Evolutionary conservation across 768 basidiomycete genomes (phyloP).

Genomic region (Lenzites betulinus): DNA sequence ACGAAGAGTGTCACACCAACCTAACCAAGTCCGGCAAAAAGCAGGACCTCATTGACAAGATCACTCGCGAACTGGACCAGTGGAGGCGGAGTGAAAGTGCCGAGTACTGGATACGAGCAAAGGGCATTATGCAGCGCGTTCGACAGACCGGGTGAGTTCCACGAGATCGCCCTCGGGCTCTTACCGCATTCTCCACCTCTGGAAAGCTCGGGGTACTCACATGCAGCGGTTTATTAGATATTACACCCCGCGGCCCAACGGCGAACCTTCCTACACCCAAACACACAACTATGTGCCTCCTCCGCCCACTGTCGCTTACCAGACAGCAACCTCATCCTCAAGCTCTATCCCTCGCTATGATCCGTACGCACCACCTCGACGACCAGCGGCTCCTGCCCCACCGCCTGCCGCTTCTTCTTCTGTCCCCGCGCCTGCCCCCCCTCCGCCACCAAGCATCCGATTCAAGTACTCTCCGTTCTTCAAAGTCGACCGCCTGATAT

Average conservation of each 20-base stretch:
- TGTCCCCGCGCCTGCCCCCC: conserved; percentile 19
- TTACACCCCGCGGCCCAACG: conserved; percentile 10
- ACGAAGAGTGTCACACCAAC: conserved; percentile 72
- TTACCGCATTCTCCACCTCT: background rate
- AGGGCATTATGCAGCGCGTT: conserved; percentile 67
- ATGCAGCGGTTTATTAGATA: conserved; percentile 13
- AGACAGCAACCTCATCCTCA: conserved; percentile 14
- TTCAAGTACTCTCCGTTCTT: conserved; percentile 86
- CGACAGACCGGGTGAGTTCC: conserved; percentile 66
- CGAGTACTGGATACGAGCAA: conserved; percentile 72
- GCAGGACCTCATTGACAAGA: conserved; percentile 82
- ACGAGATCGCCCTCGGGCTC: conserved; percentile 4
- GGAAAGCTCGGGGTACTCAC: background rate
- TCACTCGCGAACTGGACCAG: conserved; percentile 55
- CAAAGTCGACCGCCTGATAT: conserved; percentile 63
- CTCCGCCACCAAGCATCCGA: conserved; percentile 50
- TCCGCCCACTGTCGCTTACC: conserved; percentile 10
- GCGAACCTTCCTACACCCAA: conserved; percentile 13
- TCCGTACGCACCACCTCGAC: conserved; percentile 65
- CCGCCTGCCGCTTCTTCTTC: conserved; percentile 40
- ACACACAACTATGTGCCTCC: conserved; percentile 8
- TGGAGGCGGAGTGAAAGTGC: conserved; percentile 59
- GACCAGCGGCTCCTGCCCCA: conserved; percentile 33
- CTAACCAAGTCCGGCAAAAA: conserved; percentile 82
- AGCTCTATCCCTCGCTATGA: conserved; percentile 27